These are phyloP conservation scores for Beauveria caledonica DNA, from an alignment of 2,329 filamentous ascomycete genomes.

Conservation along the genomic window DNA sequence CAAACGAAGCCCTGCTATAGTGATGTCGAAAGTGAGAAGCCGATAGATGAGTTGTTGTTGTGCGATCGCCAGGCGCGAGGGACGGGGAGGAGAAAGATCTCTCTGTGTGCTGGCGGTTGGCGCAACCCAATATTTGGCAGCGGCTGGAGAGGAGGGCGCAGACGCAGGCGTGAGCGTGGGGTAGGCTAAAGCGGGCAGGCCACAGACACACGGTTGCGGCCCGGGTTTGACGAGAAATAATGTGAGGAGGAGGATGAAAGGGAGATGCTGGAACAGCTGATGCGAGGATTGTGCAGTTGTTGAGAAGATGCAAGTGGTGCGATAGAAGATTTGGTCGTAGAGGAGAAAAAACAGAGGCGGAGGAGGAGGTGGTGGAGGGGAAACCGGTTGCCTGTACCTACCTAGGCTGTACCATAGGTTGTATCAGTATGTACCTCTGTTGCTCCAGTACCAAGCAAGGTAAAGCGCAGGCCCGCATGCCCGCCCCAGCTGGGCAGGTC, in stretches of 20 bases:
- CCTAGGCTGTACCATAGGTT: neutral
- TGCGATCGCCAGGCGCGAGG: neutral
- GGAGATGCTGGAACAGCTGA: neutral
- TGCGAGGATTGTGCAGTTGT: neutral
- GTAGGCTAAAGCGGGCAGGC: neutral
- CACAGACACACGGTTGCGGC: neutral
- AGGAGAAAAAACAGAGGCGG: neutral
- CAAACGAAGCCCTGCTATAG: neutral
- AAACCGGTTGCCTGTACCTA: neutral
- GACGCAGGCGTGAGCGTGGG: conserved; percentile 7
- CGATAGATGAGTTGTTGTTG: neutral
- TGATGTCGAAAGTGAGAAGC: neutral
- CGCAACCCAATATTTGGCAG: conserved; percentile 8
- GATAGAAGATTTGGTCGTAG: neutral
- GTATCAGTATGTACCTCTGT: neutral
- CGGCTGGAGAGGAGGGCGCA: conserved; percentile 10
- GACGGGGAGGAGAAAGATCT: neutral
- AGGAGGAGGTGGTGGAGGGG: conserved; percentile 4
- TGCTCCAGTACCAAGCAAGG: neutral
- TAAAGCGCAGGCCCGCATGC: neutral
- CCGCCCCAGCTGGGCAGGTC: conserved; percentile 1
- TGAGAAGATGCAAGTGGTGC: neutral
- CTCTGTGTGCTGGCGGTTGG: neutral
- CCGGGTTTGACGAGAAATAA: neutral
- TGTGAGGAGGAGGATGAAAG: neutral